Conservation (phyloP, 805 yeast species). For the Nakazawaea ishiwadae region DNA sequence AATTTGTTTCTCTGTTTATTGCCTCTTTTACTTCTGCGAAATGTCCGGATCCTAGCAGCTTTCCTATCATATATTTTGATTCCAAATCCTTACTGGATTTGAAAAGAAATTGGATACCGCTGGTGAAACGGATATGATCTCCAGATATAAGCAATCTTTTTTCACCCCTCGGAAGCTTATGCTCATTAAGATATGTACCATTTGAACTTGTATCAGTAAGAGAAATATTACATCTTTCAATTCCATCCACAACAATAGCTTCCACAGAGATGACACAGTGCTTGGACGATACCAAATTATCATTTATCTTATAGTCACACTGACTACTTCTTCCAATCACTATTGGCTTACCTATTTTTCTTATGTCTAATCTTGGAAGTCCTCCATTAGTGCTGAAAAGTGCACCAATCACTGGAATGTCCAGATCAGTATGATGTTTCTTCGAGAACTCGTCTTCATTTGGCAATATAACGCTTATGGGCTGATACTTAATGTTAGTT, state of each 20-base stretch:
- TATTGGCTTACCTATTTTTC: background rate
- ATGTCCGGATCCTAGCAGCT: constrained; percentile 69
- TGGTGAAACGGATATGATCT: constrained; percentile 54
- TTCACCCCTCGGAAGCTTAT: constrained; percentile 42
- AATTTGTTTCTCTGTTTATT: constrained; percentile 49
- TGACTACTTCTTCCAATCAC: constrained; percentile 49
- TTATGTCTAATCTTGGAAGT: constrained; percentile 1
- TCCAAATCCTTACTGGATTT: constrained; percentile 15
- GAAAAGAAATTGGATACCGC: constrained; percentile 18
- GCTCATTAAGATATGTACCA: constrained; percentile 65
- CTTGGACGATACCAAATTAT: constrained; percentile 54
- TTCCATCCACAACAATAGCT: constrained; percentile 27
- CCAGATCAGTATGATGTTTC: constrained; percentile 2
- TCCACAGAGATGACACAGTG: constrained; percentile 52
- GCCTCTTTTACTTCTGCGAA: constrained; percentile 81
- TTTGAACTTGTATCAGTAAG: constrained; percentile 57
- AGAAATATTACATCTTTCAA: constrained; percentile 31
- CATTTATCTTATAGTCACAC: constrained; percentile 46
- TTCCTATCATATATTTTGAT: constrained; percentile 42
- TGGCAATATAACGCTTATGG: background rate
- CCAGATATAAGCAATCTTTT: constrained; percentile 54
- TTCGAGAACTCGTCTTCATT: background rate
- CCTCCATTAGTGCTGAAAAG: constrained; percentile 8
- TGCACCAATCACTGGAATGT: constrained; percentile 3
- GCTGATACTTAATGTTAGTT: background rate